phyloP scores from a whole-genome alignment of 495 filamentous ascomycete genomes.

The Talaromyces trachyspermus region DNA sequence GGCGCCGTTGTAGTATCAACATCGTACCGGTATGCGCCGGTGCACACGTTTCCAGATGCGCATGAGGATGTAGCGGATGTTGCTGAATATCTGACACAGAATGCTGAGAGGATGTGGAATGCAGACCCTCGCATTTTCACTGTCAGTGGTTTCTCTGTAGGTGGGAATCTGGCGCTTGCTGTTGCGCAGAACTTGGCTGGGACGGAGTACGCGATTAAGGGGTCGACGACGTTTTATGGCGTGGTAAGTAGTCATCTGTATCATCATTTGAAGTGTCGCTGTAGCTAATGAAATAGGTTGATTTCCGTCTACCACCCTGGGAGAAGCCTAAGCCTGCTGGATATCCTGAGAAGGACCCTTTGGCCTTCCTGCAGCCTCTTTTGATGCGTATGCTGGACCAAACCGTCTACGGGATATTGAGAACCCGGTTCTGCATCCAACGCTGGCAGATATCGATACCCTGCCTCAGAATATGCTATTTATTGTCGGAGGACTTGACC shows the following conservation, averaged over 20 bases:
- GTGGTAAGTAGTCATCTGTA: neutral
- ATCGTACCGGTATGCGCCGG: conserved; percentile 28
- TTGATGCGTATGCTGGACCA: conserved; percentile 21
- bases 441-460: conserved; percentile 12
- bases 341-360: conserved; percentile 21
- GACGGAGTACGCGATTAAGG: neutral
- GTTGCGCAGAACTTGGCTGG: conserved; percentile 1
- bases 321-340: conserved; percentile 22
- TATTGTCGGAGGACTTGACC: conserved; percentile 17
- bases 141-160: conserved; percentile 34
- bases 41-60: conserved; percentile 22
- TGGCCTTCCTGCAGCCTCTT: conserved; percentile 21
- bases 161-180: conserved; percentile 25
- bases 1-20: conserved; percentile 28
- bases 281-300: conserved; percentile 9
- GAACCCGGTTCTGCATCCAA: conserved; percentile 21
- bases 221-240: neutral
- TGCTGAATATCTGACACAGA: conserved; percentile 12
- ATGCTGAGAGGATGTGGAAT: conserved; percentile 14
- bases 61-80: conserved; percentile 19
- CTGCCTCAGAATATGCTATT: conserved; percentile 19
- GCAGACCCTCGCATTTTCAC: conserved; percentile 19
- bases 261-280: neutral
- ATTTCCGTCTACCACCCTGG: conserved; percentile 22
- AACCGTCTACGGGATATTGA: conserved; percentile 9